Base-by-base conservation (phyloP, 2,329 filamentous ascomycete genomes). In the Trichoderma oligosporum region DNA sequence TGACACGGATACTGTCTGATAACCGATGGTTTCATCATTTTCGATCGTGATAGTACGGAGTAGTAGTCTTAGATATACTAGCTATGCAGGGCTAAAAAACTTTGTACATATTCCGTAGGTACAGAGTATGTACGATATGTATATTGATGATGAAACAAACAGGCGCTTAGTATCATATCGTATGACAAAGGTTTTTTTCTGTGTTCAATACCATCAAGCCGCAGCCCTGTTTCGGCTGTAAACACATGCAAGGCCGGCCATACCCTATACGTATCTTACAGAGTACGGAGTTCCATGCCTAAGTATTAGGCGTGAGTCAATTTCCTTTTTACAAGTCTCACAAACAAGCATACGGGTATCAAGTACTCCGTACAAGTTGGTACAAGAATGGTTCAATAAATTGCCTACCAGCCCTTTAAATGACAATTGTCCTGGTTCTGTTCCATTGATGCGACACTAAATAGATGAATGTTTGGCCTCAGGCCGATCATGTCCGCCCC, bases 371-470 rank as follows among this genome's bases (percentile, higher is more conserved):
- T 20, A 14, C 45, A 18, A 8, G 29, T n/a, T n/a, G n/a, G n/a
- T n/a, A n/a, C n/a, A n/a, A n/a, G n/a, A n/a, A n/a, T n/a, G n/a
- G n/a, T 39, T 46, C 31, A 46, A 55, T 55, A 55, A 39, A 55
- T 55, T 55, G 41, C 52, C 52, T 55, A 27, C 52, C 52, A 55
- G 41, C 52, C 52, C 52, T 55, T 33, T 55, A 35, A 24, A 54
- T 54, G 51, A 27, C 51, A n/a, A 38, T 45, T 9, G 41, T 16
- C 29, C 41, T 55, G 52, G 41, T 29, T 35, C 51, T 49, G 51
- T 44, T 44, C 51, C 51, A 45, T 44, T 20, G 42, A 36, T 55
- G 52, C 46, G 52, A 55, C 52, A 55, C n/a, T 53, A 20, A 20
- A 20, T n/a, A n/a, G 41, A 46, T 55, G 12, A 5, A 14, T 18